These are phyloP conservation scores for Lagenaria siceraria DNA, from an alignment of 306 rosid genomes.

Conservation along the genomic window DNA sequence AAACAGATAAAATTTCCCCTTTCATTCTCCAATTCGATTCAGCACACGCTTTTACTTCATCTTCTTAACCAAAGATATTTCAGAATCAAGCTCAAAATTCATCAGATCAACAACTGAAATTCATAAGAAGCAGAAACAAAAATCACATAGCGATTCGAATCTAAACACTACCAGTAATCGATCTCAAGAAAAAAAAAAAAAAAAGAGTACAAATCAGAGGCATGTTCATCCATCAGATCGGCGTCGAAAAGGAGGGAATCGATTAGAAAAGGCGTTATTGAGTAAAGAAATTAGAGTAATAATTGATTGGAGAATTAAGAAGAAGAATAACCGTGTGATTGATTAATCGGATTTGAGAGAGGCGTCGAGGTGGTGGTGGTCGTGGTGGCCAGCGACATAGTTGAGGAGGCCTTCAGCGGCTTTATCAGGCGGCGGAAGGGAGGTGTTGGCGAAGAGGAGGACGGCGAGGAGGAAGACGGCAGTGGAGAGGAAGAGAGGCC, in stretches of 20 bases:
- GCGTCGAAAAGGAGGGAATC: neutral
- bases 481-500: slow-evolving; percentile 89
- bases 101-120: neutral
- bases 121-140: neutral
- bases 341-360: slow-evolving; percentile 29
- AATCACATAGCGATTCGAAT: neutral
- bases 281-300: neutral
- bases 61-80: neutral
- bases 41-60: neutral
- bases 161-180: neutral
- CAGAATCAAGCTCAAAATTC: neutral
- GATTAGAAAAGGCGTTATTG: neutral
- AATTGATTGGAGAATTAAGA: neutral
- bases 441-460: slow-evolving; percentile 40
- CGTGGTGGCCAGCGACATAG: slow-evolving; percentile 64
- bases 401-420: slow-evolving; percentile 58
- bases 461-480: slow-evolving; percentile 63
- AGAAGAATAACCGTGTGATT: neutral
- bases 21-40: neutral
- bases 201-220: neutral
- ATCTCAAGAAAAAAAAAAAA: neutral
- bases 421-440: slow-evolving; percentile 21
- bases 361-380: slow-evolving; percentile 17
- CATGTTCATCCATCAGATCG: neutral
- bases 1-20: neutral